Evolutionary conservation across 2,329 filamentous ascomycete species (phyloP).

Genomic region (Cylindrodendrum hubeiense): DNA sequence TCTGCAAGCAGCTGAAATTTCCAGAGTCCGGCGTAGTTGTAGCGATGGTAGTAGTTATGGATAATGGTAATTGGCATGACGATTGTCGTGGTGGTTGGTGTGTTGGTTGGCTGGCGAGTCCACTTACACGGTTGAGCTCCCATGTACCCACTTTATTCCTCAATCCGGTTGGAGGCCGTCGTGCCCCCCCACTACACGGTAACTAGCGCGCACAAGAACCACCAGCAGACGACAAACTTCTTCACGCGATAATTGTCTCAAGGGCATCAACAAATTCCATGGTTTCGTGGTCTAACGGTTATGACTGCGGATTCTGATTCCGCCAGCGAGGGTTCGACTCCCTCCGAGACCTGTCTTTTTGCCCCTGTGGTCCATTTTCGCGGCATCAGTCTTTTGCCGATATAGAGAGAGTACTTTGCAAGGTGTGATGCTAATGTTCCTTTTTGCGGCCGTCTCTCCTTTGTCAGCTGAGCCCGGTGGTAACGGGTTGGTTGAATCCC

Average conservation of each 20-base stretch:
- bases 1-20: background rate
- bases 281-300: constrained; percentile 31
- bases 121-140: background rate
- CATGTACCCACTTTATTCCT: background rate
- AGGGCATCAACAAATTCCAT: background rate
- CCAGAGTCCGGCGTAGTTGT: background rate
- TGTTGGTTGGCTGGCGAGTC: too few species aligned
- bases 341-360: constrained; percentile 25
- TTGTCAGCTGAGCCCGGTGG: background rate
- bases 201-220: background rate
- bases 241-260: background rate
- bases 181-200: background rate
- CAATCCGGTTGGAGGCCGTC: background rate
- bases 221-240: background rate
- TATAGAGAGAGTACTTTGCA: background rate
- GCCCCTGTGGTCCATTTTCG: background rate
- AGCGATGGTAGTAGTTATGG: background rate
- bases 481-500: background rate
- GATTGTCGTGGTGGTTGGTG: background rate
- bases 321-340: constrained; percentile 32
- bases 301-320: constrained; percentile 33
- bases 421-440: background rate
- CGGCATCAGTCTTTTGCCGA: background rate
- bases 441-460: background rate
- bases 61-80: background rate